phyloP scores from a whole-genome alignment of 805 yeast species.

The Saccharomycopsis vini region DNA sequence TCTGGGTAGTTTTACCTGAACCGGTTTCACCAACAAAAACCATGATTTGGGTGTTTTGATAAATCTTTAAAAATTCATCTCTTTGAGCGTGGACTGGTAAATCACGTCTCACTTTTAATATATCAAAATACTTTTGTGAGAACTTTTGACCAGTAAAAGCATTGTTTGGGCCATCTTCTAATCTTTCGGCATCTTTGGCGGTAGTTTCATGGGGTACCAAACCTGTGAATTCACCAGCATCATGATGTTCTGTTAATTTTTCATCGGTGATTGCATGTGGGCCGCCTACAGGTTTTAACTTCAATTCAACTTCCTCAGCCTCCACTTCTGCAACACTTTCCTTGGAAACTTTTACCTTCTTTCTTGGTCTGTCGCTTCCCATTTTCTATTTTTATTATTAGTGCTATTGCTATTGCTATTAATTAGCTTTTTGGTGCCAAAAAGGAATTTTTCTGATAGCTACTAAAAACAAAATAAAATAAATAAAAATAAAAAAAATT shows the following conservation, averaged over 20 bases:
- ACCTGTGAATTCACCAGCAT: constrained; percentile 31
- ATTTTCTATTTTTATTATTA: background rate
- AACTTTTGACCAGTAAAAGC: constrained; percentile 72
- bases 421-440: background rate
- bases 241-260: constrained; percentile 4
- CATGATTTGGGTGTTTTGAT: constrained; percentile 86
- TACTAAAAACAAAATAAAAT: background rate
- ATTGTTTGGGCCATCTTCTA: constrained; percentile 54
- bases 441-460: background rate
- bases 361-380: constrained; percentile 15
- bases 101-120: constrained; percentile 69
- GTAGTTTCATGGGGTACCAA: constrained; percentile 56
- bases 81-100: constrained; percentile 93
- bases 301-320: constrained; percentile 24
- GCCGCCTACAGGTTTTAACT: constrained; percentile 6
- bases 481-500: background rate
- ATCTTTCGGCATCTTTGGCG: constrained; percentile 46
- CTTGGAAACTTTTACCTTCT: constrained; percentile 22
- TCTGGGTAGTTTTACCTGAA: constrained; percentile 97
- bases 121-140: constrained; percentile 62
- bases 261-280: constrained; percentile 1
- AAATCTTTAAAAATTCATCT: constrained; percentile 74
- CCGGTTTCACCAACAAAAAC: constrained; percentile 99
- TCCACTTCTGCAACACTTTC: constrained; percentile 24
- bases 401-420: background rate